Conservation (phyloP, 1,284 basidiomycete species). For the Peniophora sp. region DNA sequence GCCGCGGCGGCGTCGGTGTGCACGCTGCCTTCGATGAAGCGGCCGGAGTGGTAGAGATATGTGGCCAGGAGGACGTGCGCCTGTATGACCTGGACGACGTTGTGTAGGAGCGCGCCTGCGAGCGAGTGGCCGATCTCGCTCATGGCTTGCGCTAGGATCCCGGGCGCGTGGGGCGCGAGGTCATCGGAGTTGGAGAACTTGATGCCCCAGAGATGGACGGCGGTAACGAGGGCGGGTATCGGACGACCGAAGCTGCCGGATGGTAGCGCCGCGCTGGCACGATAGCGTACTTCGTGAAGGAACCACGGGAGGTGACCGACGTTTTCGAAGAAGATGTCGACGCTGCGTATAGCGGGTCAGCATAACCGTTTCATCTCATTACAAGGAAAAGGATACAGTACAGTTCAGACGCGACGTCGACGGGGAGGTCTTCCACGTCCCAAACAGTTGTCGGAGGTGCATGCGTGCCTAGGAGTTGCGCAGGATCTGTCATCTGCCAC, state of each 20-base stretch:
- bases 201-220: conserved; percentile 43
- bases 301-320: conserved; percentile 23
- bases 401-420: conserved; percentile 11
- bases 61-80: conserved; percentile 47
- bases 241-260: conserved; percentile 32
- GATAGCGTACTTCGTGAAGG: conserved; percentile 22
- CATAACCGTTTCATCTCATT: not conserved
- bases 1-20: conserved; percentile 31
- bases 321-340: conserved; percentile 15
- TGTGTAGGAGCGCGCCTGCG: conserved; percentile 30
- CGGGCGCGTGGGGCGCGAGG: conserved; percentile 22
- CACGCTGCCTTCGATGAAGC: conserved; percentile 33
- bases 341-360: conserved; percentile 5
- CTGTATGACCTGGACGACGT: conserved; percentile 45
- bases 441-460: conserved; percentile 4
- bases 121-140: conserved; percentile 24
- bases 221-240: conserved; percentile 37
- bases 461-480: conserved; percentile 1
- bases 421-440: conserved; percentile 11
- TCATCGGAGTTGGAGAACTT: conserved; percentile 24
- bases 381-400: conserved; percentile 6
- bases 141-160: conserved; percentile 35
- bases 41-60: conserved; percentile 41
- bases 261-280: conserved; percentile 18
- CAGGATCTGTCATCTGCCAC: conserved; percentile 1